Conservation (phyloP, 441 rosid species). For the Bocquillonia castaneifolia region DNA sequence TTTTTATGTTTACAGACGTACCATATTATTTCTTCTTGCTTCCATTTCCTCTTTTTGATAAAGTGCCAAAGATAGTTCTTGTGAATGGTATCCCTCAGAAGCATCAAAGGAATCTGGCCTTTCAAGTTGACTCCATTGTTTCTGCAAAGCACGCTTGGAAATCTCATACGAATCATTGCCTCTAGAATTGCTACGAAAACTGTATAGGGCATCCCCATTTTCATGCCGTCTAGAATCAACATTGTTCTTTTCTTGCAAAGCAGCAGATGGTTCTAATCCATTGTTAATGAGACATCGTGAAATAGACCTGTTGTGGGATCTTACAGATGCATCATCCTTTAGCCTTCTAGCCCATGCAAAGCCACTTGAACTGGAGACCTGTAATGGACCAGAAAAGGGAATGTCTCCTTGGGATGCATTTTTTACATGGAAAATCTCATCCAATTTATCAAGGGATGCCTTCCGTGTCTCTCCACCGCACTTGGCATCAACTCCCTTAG, state of each 20-base stretch:
- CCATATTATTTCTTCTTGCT: slow-evolving; percentile 62
- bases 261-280: slow-evolving; percentile 45
- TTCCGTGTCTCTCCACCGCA: slow-evolving; percentile 42
- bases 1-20: slow-evolving; percentile 40
- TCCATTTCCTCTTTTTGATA: slow-evolving; percentile 68
- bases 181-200: slow-evolving; percentile 42
- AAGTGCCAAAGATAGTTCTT: slow-evolving; percentile 70
- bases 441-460: slow-evolving; percentile 41
- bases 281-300: slow-evolving; percentile 60
- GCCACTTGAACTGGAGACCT: slow-evolving; percentile 78
- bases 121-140: slow-evolving; percentile 74
- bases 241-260: slow-evolving; percentile 39
- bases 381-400: slow-evolving; percentile 80
- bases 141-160: slow-evolving; percentile 53
- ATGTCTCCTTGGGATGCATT: slow-evolving; percentile 78
- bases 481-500: slow-evolving; percentile 39
- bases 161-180: slow-evolving; percentile 56
- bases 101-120: slow-evolving; percentile 84
- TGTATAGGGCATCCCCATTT: slow-evolving; percentile 31
- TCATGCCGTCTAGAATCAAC: slow-evolving; percentile 47
- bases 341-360: slow-evolving; percentile 87
- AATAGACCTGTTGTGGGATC: slow-evolving; percentile 57
- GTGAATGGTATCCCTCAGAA: slow-evolving; percentile 79
- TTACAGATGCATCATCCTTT: slow-evolving; percentile 48
- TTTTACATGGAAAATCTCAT: slow-evolving; percentile 67